phyloP scores from a whole-genome alignment of 805 yeast species.

The Zygosaccharomyces kombuchaensis region DNA sequence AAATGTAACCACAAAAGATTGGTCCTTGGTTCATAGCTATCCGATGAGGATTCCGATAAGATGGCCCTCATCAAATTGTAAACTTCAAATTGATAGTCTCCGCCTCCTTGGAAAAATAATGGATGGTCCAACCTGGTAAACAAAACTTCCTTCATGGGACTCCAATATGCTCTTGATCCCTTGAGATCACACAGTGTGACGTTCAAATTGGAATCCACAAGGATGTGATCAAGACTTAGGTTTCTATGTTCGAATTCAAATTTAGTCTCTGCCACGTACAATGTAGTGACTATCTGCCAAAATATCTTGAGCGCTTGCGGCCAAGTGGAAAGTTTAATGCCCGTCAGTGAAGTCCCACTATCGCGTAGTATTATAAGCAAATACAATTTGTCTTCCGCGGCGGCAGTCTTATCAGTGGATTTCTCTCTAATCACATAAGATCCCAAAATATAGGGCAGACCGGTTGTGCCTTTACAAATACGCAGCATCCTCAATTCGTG shows the following conservation, averaged over 20 bases:
- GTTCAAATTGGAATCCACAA: slow-evolving; percentile 39
- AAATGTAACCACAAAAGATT: slow-evolving; percentile 65
- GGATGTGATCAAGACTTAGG: slow-evolving; percentile 60
- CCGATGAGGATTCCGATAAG: slow-evolving; percentile 26
- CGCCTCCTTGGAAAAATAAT: slow-evolving; percentile 53
- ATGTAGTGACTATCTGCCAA: slow-evolving; percentile 46
- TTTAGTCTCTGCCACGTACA: slow-evolving; percentile 49
- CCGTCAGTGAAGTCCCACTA: slow-evolving; percentile 26
- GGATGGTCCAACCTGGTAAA: slow-evolving; percentile 63
- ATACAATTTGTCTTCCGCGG: slow-evolving; percentile 11
- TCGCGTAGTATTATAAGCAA: slow-evolving; percentile 27
- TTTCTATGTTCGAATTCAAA: slow-evolving; percentile 67
- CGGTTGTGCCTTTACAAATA: slow-evolving; percentile 29
- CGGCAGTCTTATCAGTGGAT: slow-evolving; percentile 1
- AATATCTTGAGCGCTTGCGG: slow-evolving; percentile 40
- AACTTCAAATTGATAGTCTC: slow-evolving; percentile 58
- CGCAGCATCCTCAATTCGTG: slow-evolving; percentile 28
- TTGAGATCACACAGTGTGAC: slow-evolving; percentile 58
- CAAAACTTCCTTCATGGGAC: slow-evolving; percentile 24
- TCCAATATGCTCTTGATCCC: slow-evolving; percentile 40
- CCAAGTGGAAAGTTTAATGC: slow-evolving; percentile 18
- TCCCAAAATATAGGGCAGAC: slow-evolving; percentile 26
- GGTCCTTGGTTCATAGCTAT: slow-evolving; percentile 38
- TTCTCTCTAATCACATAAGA: slow-evolving; percentile 21
- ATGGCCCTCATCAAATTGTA: slow-evolving; percentile 51